A percentile compares a stretch with the other conserved stretches of the same genome.
Conservation (phyloP, 441 rosid genomes). For the Bruguiera hainesii region DNA sequence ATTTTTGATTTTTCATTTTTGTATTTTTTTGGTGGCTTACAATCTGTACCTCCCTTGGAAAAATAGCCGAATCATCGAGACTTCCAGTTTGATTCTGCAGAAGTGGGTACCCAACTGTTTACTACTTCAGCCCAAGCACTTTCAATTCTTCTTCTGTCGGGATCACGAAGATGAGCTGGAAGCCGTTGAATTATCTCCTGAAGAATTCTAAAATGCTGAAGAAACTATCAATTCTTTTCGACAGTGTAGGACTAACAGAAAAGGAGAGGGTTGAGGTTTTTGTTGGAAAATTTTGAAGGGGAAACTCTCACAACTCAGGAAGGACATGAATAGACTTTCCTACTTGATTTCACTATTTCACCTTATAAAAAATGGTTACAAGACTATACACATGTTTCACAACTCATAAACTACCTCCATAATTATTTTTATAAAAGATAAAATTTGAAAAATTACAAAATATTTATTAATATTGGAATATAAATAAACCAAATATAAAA, state of each 20-base stretch:
- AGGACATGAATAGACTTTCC: too few relatives aligned
- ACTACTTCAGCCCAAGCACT: background rate
- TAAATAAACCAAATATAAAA: too few relatives aligned
- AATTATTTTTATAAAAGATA: too few relatives aligned
- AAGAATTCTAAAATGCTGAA: background rate
- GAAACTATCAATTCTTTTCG: background rate
- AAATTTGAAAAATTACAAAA: too few relatives aligned
- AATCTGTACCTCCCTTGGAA: background rate
- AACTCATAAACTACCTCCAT: too few relatives aligned
- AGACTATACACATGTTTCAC: too few relatives aligned
- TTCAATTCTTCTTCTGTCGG: background rate
- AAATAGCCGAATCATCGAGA: background rate
- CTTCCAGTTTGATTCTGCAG: background rate
- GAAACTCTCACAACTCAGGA: too few relatives aligned
- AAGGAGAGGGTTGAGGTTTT: background rate
- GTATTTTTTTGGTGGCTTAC: background rate
- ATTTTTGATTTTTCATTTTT: background rate
- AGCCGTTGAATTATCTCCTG: background rate
- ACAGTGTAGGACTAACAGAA: background rate
- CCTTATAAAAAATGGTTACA: too few relatives aligned
- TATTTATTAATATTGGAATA: too few relatives aligned
- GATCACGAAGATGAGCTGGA: background rate
- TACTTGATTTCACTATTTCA: too few relatives aligned
- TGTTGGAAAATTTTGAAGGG: too few relatives aligned
- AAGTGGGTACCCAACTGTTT: background rate